Conservation (phyloP, 352 stramenopile genomes). For the Pythium folliculosum region DNA sequence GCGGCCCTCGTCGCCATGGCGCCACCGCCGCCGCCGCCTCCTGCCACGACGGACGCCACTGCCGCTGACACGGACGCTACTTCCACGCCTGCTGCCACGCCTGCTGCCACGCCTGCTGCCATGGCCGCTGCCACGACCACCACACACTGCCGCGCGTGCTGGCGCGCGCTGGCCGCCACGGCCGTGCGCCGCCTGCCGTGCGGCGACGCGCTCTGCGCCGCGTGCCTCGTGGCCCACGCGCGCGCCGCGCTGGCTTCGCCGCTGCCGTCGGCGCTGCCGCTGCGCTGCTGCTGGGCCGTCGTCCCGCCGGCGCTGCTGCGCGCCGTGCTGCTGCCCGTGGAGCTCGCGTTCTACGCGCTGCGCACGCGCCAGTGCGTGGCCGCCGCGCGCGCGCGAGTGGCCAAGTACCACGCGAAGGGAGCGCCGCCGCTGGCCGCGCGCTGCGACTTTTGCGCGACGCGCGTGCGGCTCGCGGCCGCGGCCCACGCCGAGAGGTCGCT, state of each 20-base stretch:
- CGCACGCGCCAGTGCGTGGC: conserved; percentile 10
- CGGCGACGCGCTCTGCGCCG: conserved; percentile 31
- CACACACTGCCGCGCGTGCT: conserved; percentile 13
- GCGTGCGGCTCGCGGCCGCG: background rate
- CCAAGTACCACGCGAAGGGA: too few species aligned
- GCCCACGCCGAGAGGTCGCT: background rate
- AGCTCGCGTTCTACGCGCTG: conserved; percentile 51
- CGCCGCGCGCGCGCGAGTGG: conserved; percentile 1
- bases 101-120: background rate
- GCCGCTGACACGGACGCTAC: too few species aligned
- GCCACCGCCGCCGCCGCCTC: too few species aligned
- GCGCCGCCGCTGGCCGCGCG: background rate
- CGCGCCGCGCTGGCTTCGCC: conserved; percentile 20
- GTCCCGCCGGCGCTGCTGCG: conserved; percentile 36
- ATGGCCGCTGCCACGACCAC: background rate
- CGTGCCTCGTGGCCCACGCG: conserved; percentile 39
- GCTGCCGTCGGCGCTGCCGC: conserved; percentile 30
- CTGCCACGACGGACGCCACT: too few species aligned
- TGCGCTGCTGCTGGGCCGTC: conserved; percentile 41
- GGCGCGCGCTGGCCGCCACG: background rate
- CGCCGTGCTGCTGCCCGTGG: conserved; percentile 34
- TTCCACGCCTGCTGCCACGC: too few species aligned
- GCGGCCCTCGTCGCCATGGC: too few species aligned
- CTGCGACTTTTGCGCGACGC: conserved; percentile 16
- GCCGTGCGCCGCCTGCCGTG: conserved; percentile 31